Evolutionary conservation across 192 early-diverging fungal species (phyloP).

Genomic region (Lunasporangiospora selenospora): DNA sequence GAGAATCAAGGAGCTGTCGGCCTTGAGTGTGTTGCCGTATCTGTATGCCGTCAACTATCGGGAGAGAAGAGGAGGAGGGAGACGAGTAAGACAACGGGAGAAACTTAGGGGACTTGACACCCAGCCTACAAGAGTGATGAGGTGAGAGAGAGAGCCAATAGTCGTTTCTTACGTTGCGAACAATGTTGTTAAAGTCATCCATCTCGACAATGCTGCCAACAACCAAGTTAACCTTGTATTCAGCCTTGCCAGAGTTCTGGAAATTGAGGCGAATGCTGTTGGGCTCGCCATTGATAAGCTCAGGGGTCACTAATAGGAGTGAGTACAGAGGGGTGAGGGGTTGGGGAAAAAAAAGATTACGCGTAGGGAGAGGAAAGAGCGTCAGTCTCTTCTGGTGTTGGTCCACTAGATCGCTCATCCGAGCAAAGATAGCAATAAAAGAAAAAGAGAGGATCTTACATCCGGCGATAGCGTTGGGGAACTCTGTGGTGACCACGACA

Average conservation of each 20-base stretch:
- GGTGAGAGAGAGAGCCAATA: too few relatives aligned
- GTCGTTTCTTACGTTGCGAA: constrained; percentile 50
- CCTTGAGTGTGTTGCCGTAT: constrained; percentile 43
- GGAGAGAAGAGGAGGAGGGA: not conserved
- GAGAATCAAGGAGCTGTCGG: constrained; percentile 35
- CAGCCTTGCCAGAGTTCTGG: constrained; percentile 46
- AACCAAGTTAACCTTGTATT: constrained; percentile 45
- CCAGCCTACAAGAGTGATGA: too few relatives aligned
- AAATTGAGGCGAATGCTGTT: constrained; percentile 44
- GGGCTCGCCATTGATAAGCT: constrained; percentile 38
- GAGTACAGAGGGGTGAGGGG: too few relatives aligned
- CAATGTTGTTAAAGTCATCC: constrained; percentile 34
- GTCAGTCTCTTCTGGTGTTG: too few relatives aligned
- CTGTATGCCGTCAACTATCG: constrained; percentile 40
- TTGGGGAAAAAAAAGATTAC: too few relatives aligned
- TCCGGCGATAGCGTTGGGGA: constrained; percentile 45
- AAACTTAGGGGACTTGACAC: too few relatives aligned
- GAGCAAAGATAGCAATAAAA: not conserved
- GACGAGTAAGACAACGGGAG: not conserved
- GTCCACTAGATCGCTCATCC: too few relatives aligned
- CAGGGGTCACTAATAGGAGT: constrained; percentile 43
- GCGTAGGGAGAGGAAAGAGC: too few relatives aligned
- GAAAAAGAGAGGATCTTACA: constrained; percentile 24
- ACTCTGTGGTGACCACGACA: constrained; percentile 30
- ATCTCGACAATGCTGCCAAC: constrained; percentile 31